phyloP scores from a whole-genome alignment of 2,329 filamentous ascomycete genomes.

The Apiospora saccharicola region DNA sequence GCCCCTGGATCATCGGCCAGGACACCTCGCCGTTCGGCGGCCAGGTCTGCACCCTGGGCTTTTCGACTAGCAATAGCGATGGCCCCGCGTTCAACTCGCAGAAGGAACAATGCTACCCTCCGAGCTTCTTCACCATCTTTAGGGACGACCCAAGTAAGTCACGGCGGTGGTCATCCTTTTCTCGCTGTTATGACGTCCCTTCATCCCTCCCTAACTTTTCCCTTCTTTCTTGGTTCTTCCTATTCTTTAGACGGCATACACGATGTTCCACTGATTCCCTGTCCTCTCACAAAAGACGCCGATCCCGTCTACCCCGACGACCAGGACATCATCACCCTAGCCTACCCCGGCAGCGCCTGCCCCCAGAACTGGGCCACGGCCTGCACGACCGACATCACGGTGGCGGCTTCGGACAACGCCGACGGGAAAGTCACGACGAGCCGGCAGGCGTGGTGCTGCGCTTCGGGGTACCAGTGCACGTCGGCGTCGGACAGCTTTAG shows the following conservation, averaged over 20 bases:
- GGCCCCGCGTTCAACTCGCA: background rate
- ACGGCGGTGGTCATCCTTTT: background rate
- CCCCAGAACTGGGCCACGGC: constrained; percentile 10
- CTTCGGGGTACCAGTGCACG: constrained; percentile 19
- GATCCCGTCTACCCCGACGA: background rate
- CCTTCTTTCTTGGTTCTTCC: no score
- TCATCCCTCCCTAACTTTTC: no score
- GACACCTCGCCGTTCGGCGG: background rate
- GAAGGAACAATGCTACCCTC: background rate
- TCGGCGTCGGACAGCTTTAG: background rate
- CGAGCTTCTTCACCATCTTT: constrained; percentile 18
- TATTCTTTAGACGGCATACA: no score
- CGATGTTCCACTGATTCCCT: no score
- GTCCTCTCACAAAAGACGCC: background rate
- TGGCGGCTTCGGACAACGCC: background rate
- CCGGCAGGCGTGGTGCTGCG: constrained; percentile 24
- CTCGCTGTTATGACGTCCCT: background rate
- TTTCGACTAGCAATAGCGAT: background rate
- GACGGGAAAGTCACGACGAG: constrained; percentile 2
- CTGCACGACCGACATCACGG: background rate
- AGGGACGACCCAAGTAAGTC: background rate
- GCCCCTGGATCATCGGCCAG: background rate
- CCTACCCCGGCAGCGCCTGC: constrained; percentile 10
- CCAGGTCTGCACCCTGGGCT: constrained; percentile 12
- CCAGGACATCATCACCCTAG: constrained; percentile 7